A percentile compares a stretch with the other conserved stretches of the same genome.
These are phyloP conservation scores for Umbelopsis sp. DNA, from an alignment of 192 early-diverging fungal species.

Conservation along the genomic window DNA sequence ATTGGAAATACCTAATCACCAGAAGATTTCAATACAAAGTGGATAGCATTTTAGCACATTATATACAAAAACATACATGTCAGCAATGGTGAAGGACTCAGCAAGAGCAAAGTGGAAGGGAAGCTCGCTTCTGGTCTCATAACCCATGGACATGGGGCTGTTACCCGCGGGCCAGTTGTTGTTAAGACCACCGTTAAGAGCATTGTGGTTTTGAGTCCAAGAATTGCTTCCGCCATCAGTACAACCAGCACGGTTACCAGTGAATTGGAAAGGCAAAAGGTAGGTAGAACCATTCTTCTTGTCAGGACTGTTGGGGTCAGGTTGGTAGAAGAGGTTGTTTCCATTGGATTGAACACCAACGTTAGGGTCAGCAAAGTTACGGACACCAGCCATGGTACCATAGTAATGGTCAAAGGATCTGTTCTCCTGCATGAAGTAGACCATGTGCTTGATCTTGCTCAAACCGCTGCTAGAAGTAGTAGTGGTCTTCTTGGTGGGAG, in stretches of 20 bases:
- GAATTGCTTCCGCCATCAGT: conserved; percentile 32
- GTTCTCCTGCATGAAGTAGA: conserved; percentile 39
- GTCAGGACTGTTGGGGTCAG: conserved; percentile 19
- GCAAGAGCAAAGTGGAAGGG: conserved; percentile 28
- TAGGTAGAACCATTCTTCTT: conserved; percentile 28
- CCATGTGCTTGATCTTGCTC: conserved; percentile 31
- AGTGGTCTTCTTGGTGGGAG: not conserved
- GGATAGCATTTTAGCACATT: not conserved
- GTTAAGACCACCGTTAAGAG: conserved; percentile 30
- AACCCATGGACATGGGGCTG: conserved; percentile 26
- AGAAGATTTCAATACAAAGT: not conserved
- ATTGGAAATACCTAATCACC: conserved; percentile 24
- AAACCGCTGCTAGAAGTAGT: conserved; percentile 6
- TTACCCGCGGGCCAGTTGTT: conserved; percentile 36
- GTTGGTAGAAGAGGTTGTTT: conserved; percentile 28
- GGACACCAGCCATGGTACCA: conserved; percentile 29
- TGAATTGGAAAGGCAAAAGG: conserved; percentile 29
- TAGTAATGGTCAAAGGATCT: conserved; percentile 31
- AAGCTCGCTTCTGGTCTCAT: conserved; percentile 19
- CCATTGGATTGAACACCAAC: conserved; percentile 30
- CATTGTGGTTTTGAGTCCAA: conserved; percentile 27
- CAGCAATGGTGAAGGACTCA: conserved; percentile 34
- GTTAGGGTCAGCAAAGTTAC: conserved; percentile 24
- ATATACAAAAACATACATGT: conserved; percentile 11
- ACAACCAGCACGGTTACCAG: conserved; percentile 30